Conservation (phyloP, 805 yeast genomes). For the Candida orba region DNA sequence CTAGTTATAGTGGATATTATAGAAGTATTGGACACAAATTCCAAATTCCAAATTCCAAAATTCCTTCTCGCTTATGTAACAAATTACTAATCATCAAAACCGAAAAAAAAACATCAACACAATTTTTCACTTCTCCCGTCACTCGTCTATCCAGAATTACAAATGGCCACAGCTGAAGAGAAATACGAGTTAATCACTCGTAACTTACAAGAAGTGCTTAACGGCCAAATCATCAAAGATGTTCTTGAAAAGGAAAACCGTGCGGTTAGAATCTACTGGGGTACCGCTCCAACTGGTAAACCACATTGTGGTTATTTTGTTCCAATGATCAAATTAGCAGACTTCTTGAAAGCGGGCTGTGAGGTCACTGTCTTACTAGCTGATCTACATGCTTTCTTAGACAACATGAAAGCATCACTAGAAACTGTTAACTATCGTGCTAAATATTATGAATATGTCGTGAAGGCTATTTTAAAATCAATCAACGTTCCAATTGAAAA, state of each 20-base stretch:
- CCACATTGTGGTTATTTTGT: conserved; percentile 99
- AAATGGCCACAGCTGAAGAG: conserved; percentile 34
- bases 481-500: conserved; percentile 90
- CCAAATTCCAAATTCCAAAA: no score
- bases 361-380: conserved; percentile 89
- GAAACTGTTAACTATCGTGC: conserved; percentile 89
- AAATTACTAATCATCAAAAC: no score
- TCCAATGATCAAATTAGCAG: conserved; percentile 94
- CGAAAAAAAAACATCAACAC: no score
- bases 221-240: conserved; percentile 57
- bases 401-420: conserved; percentile 96
- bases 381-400: conserved; percentile 93
- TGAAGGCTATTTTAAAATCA: conserved; percentile 78
- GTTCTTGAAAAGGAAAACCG: conserved; percentile 52
- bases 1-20: conserved; percentile 62
- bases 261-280: conserved; percentile 91
- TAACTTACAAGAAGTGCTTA: conserved; percentile 86
- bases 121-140: no score
- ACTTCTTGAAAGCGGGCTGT: conserved; percentile 92
- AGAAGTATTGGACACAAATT: conserved; percentile 43
- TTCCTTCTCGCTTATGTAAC: no score
- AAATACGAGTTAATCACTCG: conserved; percentile 73
- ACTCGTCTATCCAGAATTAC: no score
- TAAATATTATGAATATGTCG: conserved; percentile 74
- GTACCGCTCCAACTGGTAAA: conserved; percentile 98